These are phyloP conservation scores for Leptographium radiaticola DNA, from an alignment of 2,329 filamentous ascomycete genomes.

Conservation along the genomic window DNA sequence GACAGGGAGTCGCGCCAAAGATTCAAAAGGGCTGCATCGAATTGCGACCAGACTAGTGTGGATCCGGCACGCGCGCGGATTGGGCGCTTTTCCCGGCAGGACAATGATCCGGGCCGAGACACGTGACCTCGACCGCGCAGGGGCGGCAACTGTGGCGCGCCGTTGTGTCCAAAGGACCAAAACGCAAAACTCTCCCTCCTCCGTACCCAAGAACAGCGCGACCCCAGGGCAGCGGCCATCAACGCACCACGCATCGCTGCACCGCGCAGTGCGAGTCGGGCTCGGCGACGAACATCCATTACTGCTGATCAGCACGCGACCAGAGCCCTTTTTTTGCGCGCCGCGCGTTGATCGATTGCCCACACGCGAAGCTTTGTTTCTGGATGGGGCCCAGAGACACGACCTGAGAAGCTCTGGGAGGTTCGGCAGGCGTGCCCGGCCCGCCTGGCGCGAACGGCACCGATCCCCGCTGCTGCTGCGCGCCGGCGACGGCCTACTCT, in stretches of 20 bases:
- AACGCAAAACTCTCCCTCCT: neutral
- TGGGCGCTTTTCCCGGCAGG: neutral
- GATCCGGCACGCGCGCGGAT: neutral
- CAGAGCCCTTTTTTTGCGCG: neutral
- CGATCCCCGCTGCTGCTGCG: neutral
- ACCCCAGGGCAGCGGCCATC: neutral
- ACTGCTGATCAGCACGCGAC: neutral
- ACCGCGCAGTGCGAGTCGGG: neutral
- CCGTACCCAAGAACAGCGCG: neutral
- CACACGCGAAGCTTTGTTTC: neutral
- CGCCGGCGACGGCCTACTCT: no score
- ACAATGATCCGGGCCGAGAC: neutral
- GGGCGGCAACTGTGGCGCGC: neutral
- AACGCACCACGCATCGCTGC: neutral
- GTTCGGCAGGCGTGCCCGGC: slow-evolving; percentile 37
- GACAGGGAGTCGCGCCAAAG: neutral
- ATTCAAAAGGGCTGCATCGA: neutral
- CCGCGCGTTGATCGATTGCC: neutral
- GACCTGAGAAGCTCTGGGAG: slow-evolving; percentile 17
- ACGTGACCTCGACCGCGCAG: neutral
- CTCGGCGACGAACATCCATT: neutral
- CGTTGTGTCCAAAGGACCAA: neutral
- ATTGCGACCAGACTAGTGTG: neutral
- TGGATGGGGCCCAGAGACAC: slow-evolving; percentile 7
- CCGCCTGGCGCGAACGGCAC: slow-evolving; percentile 15